Evolutionary conservation across 495 filamentous ascomycete species (phyloP).

Genomic region (Aspergillus nanangensis): DNA sequence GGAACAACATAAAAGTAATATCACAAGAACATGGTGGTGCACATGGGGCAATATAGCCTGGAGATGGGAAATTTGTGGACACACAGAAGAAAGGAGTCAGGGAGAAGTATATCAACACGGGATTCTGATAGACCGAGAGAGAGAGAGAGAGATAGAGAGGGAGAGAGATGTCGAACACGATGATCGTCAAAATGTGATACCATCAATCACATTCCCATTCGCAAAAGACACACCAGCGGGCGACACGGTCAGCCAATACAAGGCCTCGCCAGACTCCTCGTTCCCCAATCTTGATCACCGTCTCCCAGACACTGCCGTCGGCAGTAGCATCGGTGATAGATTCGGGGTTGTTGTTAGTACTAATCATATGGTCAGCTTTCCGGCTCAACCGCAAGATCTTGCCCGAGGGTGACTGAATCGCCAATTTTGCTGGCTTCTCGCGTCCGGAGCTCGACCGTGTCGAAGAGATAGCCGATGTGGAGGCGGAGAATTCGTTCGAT

Average conservation of each 20-base stretch:
- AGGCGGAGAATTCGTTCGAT: conserved; percentile 43
- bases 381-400: conserved; percentile 89
- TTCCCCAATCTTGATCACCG: conserved; percentile 95
- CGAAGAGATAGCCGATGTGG: conserved; percentile 52
- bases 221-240: conserved; percentile 96
- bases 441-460: conserved; percentile 41
- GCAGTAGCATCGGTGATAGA: conserved; percentile 50
- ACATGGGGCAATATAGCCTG: not conserved
- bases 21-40: not conserved
- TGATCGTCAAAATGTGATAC: no score
- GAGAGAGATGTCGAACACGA: no score
- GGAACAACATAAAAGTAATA: conserved; percentile 6
- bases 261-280: conserved; percentile 86
- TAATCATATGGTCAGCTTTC: conserved; percentile 70
- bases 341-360: conserved; percentile 38
- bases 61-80: no score
- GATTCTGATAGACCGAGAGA: no score
- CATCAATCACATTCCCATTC: conserved; percentile 75
- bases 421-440: conserved; percentile 90
- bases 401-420: conserved; percentile 91
- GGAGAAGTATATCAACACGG: no score
- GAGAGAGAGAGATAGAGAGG: no score
- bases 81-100: not conserved
- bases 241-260: conserved; percentile 91
- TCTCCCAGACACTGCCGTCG: conserved; percentile 90